phyloP scores from a whole-genome alignment of 495 filamentous ascomycete genomes.

The Penicillium pancosmium region DNA sequence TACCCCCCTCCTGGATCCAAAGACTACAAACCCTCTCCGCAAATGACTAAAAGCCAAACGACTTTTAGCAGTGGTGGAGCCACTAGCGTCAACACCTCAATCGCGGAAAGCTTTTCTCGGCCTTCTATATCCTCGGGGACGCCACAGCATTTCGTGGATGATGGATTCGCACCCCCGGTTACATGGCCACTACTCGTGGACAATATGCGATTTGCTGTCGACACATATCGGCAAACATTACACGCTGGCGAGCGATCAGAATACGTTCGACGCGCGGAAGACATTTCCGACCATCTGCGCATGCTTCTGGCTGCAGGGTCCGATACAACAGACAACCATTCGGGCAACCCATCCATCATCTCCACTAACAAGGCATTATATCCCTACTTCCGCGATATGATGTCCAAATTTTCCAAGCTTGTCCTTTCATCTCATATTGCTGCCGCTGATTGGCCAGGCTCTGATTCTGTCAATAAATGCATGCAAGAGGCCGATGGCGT shows the following conservation, averaged over 20 bases:
- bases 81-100: constrained; percentile 38
- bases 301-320: constrained; percentile 94
- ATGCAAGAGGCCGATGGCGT: constrained; percentile 95
- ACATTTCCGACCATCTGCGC: constrained; percentile 94
- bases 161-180: constrained; percentile 69
- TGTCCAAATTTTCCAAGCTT: constrained; percentile 98
- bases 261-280: constrained; percentile 89
- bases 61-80: constrained; percentile 27
- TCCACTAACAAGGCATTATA: constrained; percentile 95
- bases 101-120: constrained; percentile 38
- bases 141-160: constrained; percentile 82
- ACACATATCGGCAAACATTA: constrained; percentile 84
- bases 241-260: constrained; percentile 78
- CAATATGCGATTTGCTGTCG: constrained; percentile 86
- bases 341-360: constrained; percentile 98
- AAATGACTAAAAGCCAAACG: constrained; percentile 27
- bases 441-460: constrained; percentile 84
- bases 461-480: constrained; percentile 90
- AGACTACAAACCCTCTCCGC: constrained; percentile 23
- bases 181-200: constrained; percentile 88
- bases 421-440: constrained; percentile 99
- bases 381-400: constrained; percentile 97
- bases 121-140: constrained; percentile 64
- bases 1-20: constrained; percentile 55
- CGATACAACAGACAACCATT: constrained; percentile 96